Percentiles rank a stretch among this genome's conserved stretches.
phyloP scores from a whole-genome alignment of 2,329 filamentous ascomycete species.

The Elsinoe ampelina region DNA sequence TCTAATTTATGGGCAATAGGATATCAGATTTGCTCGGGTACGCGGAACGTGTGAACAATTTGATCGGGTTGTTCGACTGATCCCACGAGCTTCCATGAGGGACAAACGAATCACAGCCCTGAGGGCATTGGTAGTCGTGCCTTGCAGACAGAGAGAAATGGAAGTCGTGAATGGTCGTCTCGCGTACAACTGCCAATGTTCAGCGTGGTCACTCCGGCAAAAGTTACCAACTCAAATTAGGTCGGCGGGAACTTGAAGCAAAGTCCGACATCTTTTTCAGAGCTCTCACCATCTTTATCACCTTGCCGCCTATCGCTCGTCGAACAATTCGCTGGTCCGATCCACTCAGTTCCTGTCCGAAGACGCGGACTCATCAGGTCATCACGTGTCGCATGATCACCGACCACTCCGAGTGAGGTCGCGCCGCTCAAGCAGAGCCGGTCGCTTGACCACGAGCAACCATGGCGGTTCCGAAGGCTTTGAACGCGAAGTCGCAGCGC shows the following conservation, averaged over 20 bases:
- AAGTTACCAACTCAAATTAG: neutral
- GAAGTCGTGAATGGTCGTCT: neutral
- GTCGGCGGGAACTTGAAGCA: neutral
- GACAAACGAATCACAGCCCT: too few species aligned
- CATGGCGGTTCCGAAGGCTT: conserved; percentile 12
- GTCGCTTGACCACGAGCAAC: neutral
- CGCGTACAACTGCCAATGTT: neutral
- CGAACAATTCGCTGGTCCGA: too few species aligned
- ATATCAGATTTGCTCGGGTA: too few species aligned
- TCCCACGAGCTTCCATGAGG: too few species aligned
- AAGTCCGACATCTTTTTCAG: neutral
- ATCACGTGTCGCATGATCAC: neutral
- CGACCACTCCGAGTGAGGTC: neutral
- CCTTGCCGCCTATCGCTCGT: neutral
- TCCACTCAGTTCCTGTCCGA: too few species aligned
- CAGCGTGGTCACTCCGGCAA: neutral
- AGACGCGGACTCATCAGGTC: too few species aligned
- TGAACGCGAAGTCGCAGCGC: neutral
- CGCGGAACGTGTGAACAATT: too few species aligned
- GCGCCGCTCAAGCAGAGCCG: conserved; percentile 1
- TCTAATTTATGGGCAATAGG: too few species aligned
- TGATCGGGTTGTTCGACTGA: too few species aligned
- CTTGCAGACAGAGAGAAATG: too few species aligned
- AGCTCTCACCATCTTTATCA: neutral
- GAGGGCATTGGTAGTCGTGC: too few species aligned